Base-by-base conservation (phyloP, 495 filamentous ascomycete species). In the Aspergillus conjunctus region DNA sequence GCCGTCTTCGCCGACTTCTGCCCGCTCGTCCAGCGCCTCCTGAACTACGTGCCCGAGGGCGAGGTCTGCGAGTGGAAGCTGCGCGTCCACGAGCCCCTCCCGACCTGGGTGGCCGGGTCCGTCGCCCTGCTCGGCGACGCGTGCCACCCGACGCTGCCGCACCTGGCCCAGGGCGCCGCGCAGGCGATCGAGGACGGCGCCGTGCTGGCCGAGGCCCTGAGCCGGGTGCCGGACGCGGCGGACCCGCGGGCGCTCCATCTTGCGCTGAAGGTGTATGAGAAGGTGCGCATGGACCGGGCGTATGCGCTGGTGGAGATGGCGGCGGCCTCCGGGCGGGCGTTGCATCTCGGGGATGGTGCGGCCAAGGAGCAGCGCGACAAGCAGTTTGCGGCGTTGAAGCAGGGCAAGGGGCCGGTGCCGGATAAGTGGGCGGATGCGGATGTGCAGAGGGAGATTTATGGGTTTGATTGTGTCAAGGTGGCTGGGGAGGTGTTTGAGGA, bases 371-470 rank as follows among this genome's bases (percentile, higher is more conserved):
- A 90, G 77, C 77, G 91, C 10, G 91, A 93, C 73, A 80, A 80
- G 71, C 79, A 84, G 67, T 92, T 93, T 73, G 81, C 79, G 14
- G 82, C 81, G 54, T 73, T 85, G 59, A 86, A 82, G 66, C 72
- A 78, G 62, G 84, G 85, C 11, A 80, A 81, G 71, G 82, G 85
- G 6, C 76, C 79, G 30, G 77, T 85, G 54, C 88, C 89, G 11
- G 90, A 93, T 75, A 89, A 90, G 77, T 93, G 90, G 90, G 90
- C 88, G 30, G 87, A 87, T 81, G 86, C 85, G 26, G 88, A 90
- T 68, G 86, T 91, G 52, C 89, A 91, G 77, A 81, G 83, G 68
- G 83, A 87, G 81, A 89, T 92, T 65, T 91, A 91, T 71, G 86
- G 88, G 20, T 76, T 85, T 66, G 88, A 92, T 73, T 84, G 84